These are phyloP conservation scores for Suillus placidus DNA, from an alignment of 768 basidiomycete genomes.

Conservation along the genomic window DNA sequence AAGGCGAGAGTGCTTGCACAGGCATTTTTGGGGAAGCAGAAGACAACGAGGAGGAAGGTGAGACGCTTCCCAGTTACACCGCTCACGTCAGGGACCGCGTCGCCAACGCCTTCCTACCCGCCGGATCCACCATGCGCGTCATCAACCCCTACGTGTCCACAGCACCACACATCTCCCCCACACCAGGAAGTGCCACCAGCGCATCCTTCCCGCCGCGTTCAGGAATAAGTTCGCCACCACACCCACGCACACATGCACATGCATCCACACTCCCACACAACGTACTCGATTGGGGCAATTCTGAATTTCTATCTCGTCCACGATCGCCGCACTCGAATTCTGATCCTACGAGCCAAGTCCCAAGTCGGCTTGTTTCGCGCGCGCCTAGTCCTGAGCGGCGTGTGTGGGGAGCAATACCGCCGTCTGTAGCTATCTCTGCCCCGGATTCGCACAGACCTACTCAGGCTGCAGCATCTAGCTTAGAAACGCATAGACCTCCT, in stretches of 20 bases:
- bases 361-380: slow-evolving; percentile 37
- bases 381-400: slow-evolving; percentile 61
- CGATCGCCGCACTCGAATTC: slow-evolving; percentile 35
- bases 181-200: not conserved
- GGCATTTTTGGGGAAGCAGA: slow-evolving; percentile 43
- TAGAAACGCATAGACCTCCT: not conserved
- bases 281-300: slow-evolving; percentile 76
- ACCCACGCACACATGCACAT: not conserved
- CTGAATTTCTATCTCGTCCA: slow-evolving; percentile 76
- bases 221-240: slow-evolving; percentile 42
- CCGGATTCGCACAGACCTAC: not conserved
- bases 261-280: not conserved
- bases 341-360: slow-evolving; percentile 29
- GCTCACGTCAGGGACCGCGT: slow-evolving; percentile 91
- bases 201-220: slow-evolving; percentile 33
- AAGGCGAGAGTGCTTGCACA: slow-evolving; percentile 11
- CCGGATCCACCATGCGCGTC: slow-evolving; percentile 62
- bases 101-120: slow-evolving; percentile 72
- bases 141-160: slow-evolving; percentile 62
- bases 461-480: not conserved
- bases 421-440: slow-evolving; percentile 8
- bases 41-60: slow-evolving; percentile 49
- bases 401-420: slow-evolving; percentile 1
- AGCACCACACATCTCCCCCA: slow-evolving; percentile 31
- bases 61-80: slow-evolving; percentile 85